Evolutionary conservation across 1,284 basidiomycete genomes (phyloP), one percentile per base, ranked within the genome.

Genomic region (Ganoderma resinaceum): DNA sequence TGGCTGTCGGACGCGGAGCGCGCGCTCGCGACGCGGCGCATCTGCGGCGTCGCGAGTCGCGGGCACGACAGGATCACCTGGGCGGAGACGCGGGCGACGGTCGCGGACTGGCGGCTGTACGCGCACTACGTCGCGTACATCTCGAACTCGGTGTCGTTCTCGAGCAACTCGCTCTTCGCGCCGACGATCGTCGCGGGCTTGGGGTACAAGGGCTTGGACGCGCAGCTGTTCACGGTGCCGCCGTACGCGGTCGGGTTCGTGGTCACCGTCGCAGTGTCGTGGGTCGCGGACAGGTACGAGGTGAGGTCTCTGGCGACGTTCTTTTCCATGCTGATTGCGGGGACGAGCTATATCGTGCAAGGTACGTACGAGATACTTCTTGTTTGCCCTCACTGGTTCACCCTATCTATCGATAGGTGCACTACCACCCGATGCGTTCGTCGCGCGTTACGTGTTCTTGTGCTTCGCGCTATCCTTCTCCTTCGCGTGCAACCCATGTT

Each of bases 221-320:
- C 86, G 2, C 87, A 89, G 75, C 81, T 89, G 18, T 84, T 85
- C 79, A 86, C 86, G 1, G 87, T 89, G 1, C 87, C 87, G 26
- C 85, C 86, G 16, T 87, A 84, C 55, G 82, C 80, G 20, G 76
- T 79, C 38, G 81, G 79, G 31, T 82, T 80, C 66, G 75, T 81
- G 31, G 74, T 80, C 12, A 81, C 80, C 0, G 70, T 82, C 6
- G 14, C 69, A 60, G 64, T 76, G 33, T 69, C 74, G 31, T 73
- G 71, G 62, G 29, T 72, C 8, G 64, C 74, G 49, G 74, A 75
- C 49, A 61, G 43, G 61, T 72, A 73, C 55, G 72, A 73, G 65
- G 61, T 64, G 40, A 69, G 73, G 11, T 72, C 73, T 8, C 18
- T 66, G 42, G 70, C 68, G 31, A 70, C 73, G 31, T 66, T 60